These are phyloP conservation scores for Syncephalastrum monosporum DNA, from an alignment of 371 early-diverging fungal species.

Conservation along the genomic window DNA sequence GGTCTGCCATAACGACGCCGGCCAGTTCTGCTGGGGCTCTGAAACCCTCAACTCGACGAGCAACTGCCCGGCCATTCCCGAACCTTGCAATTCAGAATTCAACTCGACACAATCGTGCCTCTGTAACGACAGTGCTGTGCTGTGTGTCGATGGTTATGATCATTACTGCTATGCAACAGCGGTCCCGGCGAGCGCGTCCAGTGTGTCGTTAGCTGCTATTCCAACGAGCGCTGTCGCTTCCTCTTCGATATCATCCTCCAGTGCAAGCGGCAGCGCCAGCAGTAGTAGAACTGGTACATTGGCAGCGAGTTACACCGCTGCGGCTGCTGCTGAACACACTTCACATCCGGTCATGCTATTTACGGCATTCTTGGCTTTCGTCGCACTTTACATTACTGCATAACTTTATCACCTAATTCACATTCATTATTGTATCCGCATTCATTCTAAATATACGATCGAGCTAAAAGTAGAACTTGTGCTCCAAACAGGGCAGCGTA, in stretches of 20 bases:
- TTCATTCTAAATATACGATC: no score
- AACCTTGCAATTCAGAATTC: constrained; percentile 23
- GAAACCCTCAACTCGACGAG: constrained; percentile 22
- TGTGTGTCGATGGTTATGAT: constrained; percentile 42
- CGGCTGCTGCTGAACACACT: no score
- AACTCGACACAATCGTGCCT: constrained; percentile 35
- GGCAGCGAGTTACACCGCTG: no score
- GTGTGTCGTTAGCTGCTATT: constrained; percentile 2
- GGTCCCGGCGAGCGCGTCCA: neutral
- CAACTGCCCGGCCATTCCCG: constrained; percentile 33
- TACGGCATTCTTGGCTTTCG: no score
- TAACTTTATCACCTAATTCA: no score
- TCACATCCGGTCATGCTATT: no score
- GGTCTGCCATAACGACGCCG: constrained; percentile 23
- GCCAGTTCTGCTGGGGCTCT: constrained; percentile 46
- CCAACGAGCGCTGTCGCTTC: neutral
- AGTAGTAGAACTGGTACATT: no score
- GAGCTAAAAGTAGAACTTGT: no score
- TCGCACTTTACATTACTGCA: no score
- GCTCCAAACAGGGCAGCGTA: no score
- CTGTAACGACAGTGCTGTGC: constrained; percentile 28
- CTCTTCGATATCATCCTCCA: neutral
- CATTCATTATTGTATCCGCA: no score
- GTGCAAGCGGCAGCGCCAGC: no score
- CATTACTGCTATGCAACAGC: constrained; percentile 39